These are phyloP conservation scores for Penicillium sp. DNA, from an alignment of 2,329 filamentous ascomycete genomes.

Conservation along the genomic window DNA sequence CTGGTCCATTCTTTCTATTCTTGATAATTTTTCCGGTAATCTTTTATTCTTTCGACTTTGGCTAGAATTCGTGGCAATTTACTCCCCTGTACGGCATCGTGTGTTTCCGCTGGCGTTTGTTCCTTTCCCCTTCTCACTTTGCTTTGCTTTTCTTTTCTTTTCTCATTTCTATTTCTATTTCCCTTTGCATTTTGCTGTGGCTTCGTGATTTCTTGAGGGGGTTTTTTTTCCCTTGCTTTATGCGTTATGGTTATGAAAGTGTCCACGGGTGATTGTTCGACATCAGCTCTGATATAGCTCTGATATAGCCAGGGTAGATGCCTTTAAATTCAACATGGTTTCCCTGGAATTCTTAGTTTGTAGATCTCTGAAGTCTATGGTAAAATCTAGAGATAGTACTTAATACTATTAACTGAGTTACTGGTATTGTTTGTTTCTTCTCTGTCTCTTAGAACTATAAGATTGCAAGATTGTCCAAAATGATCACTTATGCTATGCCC, in stretches of 20 bases:
- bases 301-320: constrained; percentile 7
- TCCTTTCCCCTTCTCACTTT: neutral
- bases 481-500: neutral
- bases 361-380: neutral
- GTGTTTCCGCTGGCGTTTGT: constrained; percentile 1
- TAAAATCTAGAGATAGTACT: neutral
- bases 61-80: constrained; percentile 4
- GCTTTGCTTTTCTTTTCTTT: neutral
- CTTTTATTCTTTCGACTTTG: neutral
- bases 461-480: neutral
- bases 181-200: neutral
- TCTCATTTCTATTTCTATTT: neutral
- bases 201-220: neutral
- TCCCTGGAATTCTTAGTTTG: neutral
- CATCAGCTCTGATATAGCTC: constrained; percentile 3
- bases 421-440: neutral
- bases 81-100: constrained; percentile 1
- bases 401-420: neutral
- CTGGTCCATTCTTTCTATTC: neutral
- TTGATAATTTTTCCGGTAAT: neutral
- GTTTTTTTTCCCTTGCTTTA: neutral
- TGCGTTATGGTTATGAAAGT: constrained; percentile 12
- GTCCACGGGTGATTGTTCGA: constrained; percentile 1
- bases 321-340: constrained; percentile 15
- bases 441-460: neutral